Base-by-base conservation (phyloP, 345 rosid species). In the Syzygium oleosum region DNA sequence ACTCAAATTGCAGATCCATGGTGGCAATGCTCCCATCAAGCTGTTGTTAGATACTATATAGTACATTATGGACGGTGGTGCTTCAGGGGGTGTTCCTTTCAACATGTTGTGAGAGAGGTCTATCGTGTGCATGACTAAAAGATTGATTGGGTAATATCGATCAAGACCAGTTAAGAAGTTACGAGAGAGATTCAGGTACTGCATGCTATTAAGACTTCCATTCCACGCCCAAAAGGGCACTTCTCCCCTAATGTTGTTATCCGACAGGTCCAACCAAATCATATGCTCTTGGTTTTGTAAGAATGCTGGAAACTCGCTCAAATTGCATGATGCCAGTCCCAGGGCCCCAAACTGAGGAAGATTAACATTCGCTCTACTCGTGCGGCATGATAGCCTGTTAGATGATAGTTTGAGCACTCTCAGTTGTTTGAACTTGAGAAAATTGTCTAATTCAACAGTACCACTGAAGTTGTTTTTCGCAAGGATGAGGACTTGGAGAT, bases 191-290 rank as follows among this genome's bases (percentile, higher is more conserved):
- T 89, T 34, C 54, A 88, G 14, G 34, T 12, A 2, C 3, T 5
- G 1, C 17, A 91, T 59, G 51, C 2, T 0, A 2, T 61, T 27
- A 25, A 52, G 21, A 7, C 85, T 52, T 1, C 83, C 7, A 3
- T 80, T 19, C 79, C 85, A 83, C 2, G 88, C 23, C 90, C 92
- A 91, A 14, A 16, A 25, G 2, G 92, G 90, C 9, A 89, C 52
- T 41, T 51, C 58, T 7, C 90, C 90, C 2, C 2, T 25, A 58
- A 91, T 56, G 34, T 89, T 84, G 85, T 91, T 89, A 4, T 12
- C 2, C 1, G 84, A 55, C 4, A 89, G 83, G 12, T 65, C 86
- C n/a, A 91, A 54, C 29, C n/a, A 55, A 1, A 7, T 0, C 51
- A 89, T 16, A 3, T 10, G 7, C 22, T 61, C 6, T 29, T 89